Percentiles rank a stretch among this genome's conserved stretches.
Conservation (phyloP, 495 filamentous ascomycete genomes). For the Staphylotrichum tortipilum region DNA sequence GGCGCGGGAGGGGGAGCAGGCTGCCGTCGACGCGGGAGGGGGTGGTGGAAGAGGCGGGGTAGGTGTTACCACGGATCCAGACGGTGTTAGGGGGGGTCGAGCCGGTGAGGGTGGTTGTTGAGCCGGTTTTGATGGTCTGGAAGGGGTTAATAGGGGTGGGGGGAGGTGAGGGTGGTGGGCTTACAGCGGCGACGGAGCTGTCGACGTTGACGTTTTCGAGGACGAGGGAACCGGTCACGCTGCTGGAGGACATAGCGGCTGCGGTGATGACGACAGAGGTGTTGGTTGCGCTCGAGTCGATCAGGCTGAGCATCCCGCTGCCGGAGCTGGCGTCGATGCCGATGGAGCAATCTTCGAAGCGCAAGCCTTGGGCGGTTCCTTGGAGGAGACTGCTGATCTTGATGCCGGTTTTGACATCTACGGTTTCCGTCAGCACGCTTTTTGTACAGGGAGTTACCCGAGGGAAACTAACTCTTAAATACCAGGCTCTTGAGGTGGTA, state of each 20-base stretch:
- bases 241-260: constrained; percentile 18
- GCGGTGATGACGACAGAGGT: constrained; percentile 34
- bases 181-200: constrained; percentile 8
- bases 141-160: not conserved
- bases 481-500: constrained; percentile 42
- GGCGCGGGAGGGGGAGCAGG: constrained; percentile 18
- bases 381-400: constrained; percentile 28
- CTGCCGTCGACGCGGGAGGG: constrained; percentile 5
- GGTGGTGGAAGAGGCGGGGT: not conserved
- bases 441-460: too few relatives aligned
- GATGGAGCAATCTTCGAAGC: constrained; percentile 42
- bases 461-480: constrained; percentile 33
- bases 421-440: too few relatives aligned
- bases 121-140: constrained; percentile 14
- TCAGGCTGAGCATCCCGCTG: constrained; percentile 29
- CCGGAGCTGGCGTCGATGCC: constrained; percentile 53
- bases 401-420: constrained; percentile 27
- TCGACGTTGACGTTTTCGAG: constrained; percentile 40
- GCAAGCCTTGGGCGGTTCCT: constrained; percentile 33
- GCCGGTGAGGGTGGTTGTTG: constrained; percentile 13
- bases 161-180: not conserved
- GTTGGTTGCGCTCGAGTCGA: constrained; percentile 34
- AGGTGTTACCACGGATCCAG: constrained; percentile 22
- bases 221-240: constrained; percentile 41
- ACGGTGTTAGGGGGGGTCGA: constrained; percentile 9